Percentiles rank a stretch among this genome's conserved stretches.
Evolutionary conservation across 2,329 filamentous ascomycete species (phyloP).

Genomic region (Colletotrichum simmondsii): DNA sequence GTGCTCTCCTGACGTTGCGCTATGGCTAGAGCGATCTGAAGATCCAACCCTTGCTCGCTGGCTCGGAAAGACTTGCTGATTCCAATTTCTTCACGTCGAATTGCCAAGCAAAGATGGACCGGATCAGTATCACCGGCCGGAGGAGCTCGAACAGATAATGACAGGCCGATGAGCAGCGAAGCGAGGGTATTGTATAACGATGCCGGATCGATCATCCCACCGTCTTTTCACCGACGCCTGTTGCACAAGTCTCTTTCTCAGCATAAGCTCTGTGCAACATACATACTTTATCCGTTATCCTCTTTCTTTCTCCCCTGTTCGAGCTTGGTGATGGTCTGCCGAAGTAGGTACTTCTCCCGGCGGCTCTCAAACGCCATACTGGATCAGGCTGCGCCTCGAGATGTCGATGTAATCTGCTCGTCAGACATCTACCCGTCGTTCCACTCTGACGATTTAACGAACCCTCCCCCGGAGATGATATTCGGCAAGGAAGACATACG

Average conservation of each 20-base stretch:
- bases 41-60: neutral
- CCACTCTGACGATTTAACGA: slow-evolving; percentile 8
- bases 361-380: neutral
- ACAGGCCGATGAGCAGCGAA: neutral
- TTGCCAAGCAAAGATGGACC: neutral
- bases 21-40: neutral
- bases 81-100: neutral
- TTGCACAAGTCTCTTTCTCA: neutral
- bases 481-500: slow-evolving; percentile 2
- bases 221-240: neutral
- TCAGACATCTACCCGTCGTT: neutral
- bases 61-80: neutral
- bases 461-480: slow-evolving; percentile 24
- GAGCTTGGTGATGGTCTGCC: neutral
- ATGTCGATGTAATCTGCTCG: slow-evolving; percentile 10
- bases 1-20: neutral
- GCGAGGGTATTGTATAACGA: neutral
- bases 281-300: neutral
- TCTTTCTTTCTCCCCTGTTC: neutral
- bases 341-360: neutral
- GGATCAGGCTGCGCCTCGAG: neutral
- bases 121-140: neutral
- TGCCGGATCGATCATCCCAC: neutral
- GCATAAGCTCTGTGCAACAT: neutral
- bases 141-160: neutral